These are phyloP conservation scores for Plenodomus biglobosus DNA, from an alignment of 2,329 filamentous ascomycete species.

Conservation along the genomic window DNA sequence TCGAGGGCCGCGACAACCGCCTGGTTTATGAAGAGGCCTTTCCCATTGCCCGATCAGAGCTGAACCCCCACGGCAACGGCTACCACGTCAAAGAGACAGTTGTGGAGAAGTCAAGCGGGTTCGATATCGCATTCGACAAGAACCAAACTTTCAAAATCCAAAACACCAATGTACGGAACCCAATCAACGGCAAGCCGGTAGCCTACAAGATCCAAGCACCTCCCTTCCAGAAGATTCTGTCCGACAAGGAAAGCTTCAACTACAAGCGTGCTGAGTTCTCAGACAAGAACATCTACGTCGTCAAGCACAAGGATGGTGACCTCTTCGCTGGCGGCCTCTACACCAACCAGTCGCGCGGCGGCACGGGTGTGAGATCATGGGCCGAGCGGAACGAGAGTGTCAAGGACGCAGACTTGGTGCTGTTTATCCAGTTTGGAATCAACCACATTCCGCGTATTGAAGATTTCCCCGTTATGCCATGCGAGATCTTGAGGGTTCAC, in stretches of 20 bases:
- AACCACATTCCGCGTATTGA: constrained; percentile 59
- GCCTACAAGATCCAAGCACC: constrained; percentile 55
- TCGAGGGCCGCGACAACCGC: constrained; percentile 51
- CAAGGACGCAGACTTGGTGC: constrained; percentile 58
- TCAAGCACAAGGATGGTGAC: constrained; percentile 60
- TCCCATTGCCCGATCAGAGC: constrained; percentile 59
- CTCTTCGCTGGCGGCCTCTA: constrained; percentile 62
- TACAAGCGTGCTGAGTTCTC: constrained; percentile 62
- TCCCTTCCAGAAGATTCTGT: constrained; percentile 54
- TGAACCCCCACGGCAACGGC: constrained; percentile 59
- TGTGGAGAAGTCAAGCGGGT: constrained; percentile 52
- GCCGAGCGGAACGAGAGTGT: constrained; percentile 57
- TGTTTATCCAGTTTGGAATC: constrained; percentile 60
- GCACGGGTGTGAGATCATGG: constrained; percentile 52
- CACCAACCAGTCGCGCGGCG: constrained; percentile 60
- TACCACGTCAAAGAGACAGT: constrained; percentile 53
- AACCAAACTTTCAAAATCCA: constrained; percentile 55
- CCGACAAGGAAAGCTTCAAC: constrained; percentile 56
- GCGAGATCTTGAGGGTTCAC: constrained; percentile 59
- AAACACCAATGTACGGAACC: constrained; percentile 49
- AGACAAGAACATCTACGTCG: constrained; percentile 61
- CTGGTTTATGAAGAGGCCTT: constrained; percentile 57
- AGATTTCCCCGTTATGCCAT: constrained; percentile 41
- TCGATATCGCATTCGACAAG: constrained; percentile 50
- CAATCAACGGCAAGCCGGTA: constrained; percentile 52